Conservation (phyloP, 495 filamentous ascomycete genomes). For the Diplogelasinospora grovesii region DNA sequence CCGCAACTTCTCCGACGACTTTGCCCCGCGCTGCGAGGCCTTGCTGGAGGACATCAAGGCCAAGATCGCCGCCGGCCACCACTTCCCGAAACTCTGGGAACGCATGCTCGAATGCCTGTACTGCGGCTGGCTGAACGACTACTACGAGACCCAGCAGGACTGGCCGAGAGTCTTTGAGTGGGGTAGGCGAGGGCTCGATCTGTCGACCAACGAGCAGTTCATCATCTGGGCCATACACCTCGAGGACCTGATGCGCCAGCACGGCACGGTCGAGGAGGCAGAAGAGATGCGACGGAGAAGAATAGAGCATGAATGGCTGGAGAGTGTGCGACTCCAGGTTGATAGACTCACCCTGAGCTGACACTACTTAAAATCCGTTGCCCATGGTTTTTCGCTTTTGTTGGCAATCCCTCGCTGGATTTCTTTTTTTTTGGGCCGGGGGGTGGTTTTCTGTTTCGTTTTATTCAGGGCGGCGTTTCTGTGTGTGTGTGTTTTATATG, state of each 20-base stretch:
- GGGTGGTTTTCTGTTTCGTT: too few relatives aligned
- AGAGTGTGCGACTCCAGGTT: slow-evolving; percentile 16
- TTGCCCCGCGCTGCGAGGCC: slow-evolving; percentile 7
- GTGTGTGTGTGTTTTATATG: too few relatives aligned
- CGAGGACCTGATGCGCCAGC: slow-evolving; percentile 19
- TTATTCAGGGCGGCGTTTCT: too few relatives aligned
- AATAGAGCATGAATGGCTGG: slow-evolving; percentile 17
- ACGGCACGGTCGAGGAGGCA: slow-evolving; percentile 16
- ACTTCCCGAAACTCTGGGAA: slow-evolving; percentile 6
- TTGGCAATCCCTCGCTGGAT: too few relatives aligned
- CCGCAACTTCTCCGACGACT: slow-evolving; percentile 13
- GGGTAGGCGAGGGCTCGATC: slow-evolving; percentile 12
- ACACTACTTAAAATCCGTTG: background rate
- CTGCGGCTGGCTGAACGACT: slow-evolving; percentile 24
- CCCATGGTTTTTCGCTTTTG: too few relatives aligned
- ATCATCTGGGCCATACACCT: slow-evolving; percentile 23
- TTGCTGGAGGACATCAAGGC: background rate
- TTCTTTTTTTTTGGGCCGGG: too few relatives aligned
- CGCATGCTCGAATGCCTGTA: slow-evolving; percentile 19
- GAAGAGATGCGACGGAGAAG: slow-evolving; percentile 15
- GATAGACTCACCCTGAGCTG: slow-evolving; percentile 11
- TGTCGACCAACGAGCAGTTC: slow-evolving; percentile 22
- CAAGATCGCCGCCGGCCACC: background rate
- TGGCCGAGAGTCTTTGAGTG: slow-evolving; percentile 19
- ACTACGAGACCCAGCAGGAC: slow-evolving; percentile 17